Conservation (phyloP, 495 filamentous ascomycete genomes). For the Penicillium waksmanii region DNA sequence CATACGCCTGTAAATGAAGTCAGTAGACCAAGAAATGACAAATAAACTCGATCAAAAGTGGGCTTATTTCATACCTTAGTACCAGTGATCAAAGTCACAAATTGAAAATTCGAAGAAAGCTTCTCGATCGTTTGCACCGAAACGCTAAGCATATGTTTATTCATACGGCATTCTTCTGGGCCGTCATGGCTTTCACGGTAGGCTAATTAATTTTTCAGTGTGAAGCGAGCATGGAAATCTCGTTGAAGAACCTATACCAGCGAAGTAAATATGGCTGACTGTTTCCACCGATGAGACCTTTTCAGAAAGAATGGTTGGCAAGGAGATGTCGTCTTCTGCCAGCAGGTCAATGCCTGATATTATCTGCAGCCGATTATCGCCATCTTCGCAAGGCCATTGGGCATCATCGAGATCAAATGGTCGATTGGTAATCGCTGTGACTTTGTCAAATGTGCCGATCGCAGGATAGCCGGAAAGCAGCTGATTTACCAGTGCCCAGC, state of each 20-base stretch:
- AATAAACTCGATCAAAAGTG: not conserved
- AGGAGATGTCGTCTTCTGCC: conserved; percentile 15
- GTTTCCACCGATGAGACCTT: conserved; percentile 41
- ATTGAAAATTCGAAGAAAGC: conserved; percentile 14
- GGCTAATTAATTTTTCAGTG: conserved; percentile 4
- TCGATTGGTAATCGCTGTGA: conserved; percentile 51
- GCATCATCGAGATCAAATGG: conserved; percentile 39
- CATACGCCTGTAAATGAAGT: conserved; percentile 26
- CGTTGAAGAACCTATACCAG: conserved; percentile 25
- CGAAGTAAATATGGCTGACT: conserved; percentile 50
- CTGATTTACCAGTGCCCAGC: conserved; percentile 51
- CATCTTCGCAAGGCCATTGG: conserved; percentile 41
- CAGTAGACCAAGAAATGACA: not conserved
- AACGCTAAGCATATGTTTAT: conserved; percentile 23
- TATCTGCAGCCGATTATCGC: conserved; percentile 38
- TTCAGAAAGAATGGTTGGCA: conserved; percentile 35
- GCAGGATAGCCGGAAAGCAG: conserved; percentile 46
- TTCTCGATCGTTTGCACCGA: conserved; percentile 14
- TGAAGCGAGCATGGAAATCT: not conserved
- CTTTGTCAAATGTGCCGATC: conserved; percentile 38
- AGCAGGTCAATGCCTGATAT: conserved; percentile 48
- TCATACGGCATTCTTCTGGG: conserved; percentile 23
- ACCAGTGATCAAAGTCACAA: conserved; percentile 22
- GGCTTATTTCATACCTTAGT: conserved; percentile 15
- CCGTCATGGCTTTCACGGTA: conserved; percentile 21